Base-by-base conservation (phyloP, 1,139 yeast genomes). In the Hemisphaericaspora lyxosophila region DNA sequence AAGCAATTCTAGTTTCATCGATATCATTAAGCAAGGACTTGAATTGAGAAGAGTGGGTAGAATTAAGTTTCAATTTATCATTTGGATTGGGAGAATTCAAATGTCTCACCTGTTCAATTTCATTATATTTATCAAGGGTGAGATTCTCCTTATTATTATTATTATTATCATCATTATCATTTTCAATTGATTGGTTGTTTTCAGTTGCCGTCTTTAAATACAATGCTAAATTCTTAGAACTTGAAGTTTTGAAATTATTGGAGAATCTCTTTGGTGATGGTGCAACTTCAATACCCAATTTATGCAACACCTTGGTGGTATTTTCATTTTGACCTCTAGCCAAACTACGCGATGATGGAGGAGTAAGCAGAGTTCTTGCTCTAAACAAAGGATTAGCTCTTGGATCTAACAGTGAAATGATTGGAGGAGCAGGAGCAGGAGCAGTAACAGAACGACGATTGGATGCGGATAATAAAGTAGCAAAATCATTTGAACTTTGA, bases 161-260 rank as follows among this genome's bases (percentile, higher is more conserved):
- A 22, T 33, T 35, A 12, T 39, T 29, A 9, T 30, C 40, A 11
- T 33, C 29, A 15, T 17, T n/a, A 20, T 19, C 20, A 5, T 31
- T 34, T 18, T 35, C 25, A 14, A 33, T 31, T 17, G 29, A 34
- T 7, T 33, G 39, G 6, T 20, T 33, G 28, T 39, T 38, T n/a
- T n/a, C n/a, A 6, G 34, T 31, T 7, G 30, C 25, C 13, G 38
- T 22, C 13, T 39, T 32, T 13, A 46, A 40, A 34, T 44, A 62
- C 23, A 62, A 55, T 3, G 75, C 58, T 32, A 75, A 67, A 42
- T 68, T 60, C 44, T 63, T 70, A 2, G 78, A 71, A 36, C 75
- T 68, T 4, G 76, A 68, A 20, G 76, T 69, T 45, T 73, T 69
- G 41, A 67, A 50, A 35, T 49, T 26, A 13, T 57, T 47, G 26